A percentile compares a stretch with the other conserved stretches of the same genome.
These are phyloP conservation scores for Peronospora farinosa DNA, from an alignment of 352 stramenopile genomes.

Conservation along the genomic window DNA sequence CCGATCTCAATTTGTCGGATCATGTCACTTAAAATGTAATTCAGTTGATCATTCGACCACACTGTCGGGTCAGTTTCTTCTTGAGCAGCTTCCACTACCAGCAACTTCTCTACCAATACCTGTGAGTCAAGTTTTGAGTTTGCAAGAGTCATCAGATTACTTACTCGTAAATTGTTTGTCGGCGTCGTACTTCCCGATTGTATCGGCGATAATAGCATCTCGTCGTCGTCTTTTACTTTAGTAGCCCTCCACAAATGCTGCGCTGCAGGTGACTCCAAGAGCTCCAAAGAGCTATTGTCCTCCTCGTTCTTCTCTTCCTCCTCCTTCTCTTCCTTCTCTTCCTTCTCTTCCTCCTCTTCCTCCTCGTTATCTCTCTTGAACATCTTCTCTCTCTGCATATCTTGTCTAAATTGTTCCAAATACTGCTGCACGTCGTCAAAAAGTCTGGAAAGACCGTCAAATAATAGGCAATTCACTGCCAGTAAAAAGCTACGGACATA, in stretches of 20 bases:
- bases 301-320: slow-evolving; percentile 5
- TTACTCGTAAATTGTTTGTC: slow-evolving; percentile 6
- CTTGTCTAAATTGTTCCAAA: slow-evolving; percentile 36
- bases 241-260: slow-evolving; percentile 30
- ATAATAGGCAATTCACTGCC: slow-evolving; percentile 47
- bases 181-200: slow-evolving; percentile 11
- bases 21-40: slow-evolving; percentile 53
- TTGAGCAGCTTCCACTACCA: slow-evolving; percentile 9
- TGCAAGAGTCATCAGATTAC: slow-evolving; percentile 14
- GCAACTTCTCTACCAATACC: slow-evolving; percentile 10
- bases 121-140: slow-evolving; percentile 6
- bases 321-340: neutral
- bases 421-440: slow-evolving; percentile 61
- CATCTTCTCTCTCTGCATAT: slow-evolving; percentile 26
- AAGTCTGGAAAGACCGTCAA: slow-evolving; percentile 62
- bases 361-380: neutral
- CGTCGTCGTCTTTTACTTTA: slow-evolving; percentile 24
- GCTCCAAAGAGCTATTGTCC: slow-evolving; percentile 14
- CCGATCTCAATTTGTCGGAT: slow-evolving; percentile 24
- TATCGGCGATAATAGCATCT: slow-evolving; percentile 36
- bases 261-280: slow-evolving; percentile 18
- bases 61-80: slow-evolving; percentile 28
- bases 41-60: slow-evolving; percentile 56
- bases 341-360: slow-evolving; percentile 4
- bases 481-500: slow-evolving; percentile 72